Base-by-base conservation (phyloP, 2,329 filamentous ascomycete species). In the Ophiostoma australiae region DNA sequence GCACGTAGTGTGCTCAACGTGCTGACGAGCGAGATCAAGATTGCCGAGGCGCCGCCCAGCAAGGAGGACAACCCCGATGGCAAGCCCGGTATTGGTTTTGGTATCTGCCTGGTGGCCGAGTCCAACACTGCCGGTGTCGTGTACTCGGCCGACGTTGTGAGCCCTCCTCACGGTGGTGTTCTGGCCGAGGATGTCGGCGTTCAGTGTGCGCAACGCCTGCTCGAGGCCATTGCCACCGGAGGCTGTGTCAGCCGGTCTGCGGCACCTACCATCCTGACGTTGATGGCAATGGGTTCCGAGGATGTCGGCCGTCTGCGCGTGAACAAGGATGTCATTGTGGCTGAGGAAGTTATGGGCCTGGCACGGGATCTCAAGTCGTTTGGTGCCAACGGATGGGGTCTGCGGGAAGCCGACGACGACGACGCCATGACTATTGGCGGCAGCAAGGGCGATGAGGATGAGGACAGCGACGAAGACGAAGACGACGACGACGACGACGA, bases 261-360 rank as follows among this genome's bases (percentile, higher is more conserved):
- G 2, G 89, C 90, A 5, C 84, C 87, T 3, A 94, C 90, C 0
- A 85, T 97, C 74, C 80, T 99, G 70, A 91, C 90, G 23, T 83
- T 99, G 73, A 99, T 99, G 95, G 93, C 94, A 44, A 98, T 99
- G 95, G 95, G 95, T 0, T 92, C 91, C 0, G 95, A 98, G 78
- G 95, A 99, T 79, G 93, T 99, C 17, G 95, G 95, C 4, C 87
- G 95, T 72, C 80, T 99, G 75, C 87, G 92, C 73, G 78, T 99
- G 72, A 93, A 94, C 41, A 89, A 88, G 76, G 91, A 94, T 67
- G 88, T 97, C 0, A 81, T 98, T 66, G 94, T 89, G 0, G 91
- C 89, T 2, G 92, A 97, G 78, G 90, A 92, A 72, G 84, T 93
- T 70, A 86, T 99, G 71, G 88, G 89, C 68, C 81, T 97, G 70